Evolutionary conservation across 108 stramenopile genomes (phyloP).

Genomic region (Fragilariopsis cylindrus): DNA sequence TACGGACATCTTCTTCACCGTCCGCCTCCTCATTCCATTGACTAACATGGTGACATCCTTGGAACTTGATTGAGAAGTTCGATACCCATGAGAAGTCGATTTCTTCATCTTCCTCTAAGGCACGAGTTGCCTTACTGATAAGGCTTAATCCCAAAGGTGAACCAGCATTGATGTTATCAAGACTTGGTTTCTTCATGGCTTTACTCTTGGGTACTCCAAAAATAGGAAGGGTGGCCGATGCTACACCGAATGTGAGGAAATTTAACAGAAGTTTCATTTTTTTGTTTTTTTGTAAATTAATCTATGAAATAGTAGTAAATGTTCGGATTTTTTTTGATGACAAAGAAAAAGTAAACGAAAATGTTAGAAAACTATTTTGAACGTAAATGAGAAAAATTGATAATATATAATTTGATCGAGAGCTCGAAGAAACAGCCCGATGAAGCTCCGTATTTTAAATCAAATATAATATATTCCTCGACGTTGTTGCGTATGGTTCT

Average conservation of each 20-base stretch:
- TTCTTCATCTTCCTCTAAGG: slow-evolving; percentile 42
- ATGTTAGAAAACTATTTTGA: no score
- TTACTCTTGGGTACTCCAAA: slow-evolving; percentile 30
- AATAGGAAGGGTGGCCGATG: slow-evolving; percentile 38
- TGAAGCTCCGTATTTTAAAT: no score
- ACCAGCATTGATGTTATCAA: slow-evolving; percentile 46
- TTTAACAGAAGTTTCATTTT: slow-evolving; percentile 40
- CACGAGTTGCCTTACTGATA: slow-evolving; percentile 59
- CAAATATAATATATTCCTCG: no score
- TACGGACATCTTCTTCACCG: slow-evolving; percentile 62
- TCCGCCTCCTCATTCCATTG: slow-evolving; percentile 75
- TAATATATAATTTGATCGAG: no score
- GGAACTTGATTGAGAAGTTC: slow-evolving; percentile 83
- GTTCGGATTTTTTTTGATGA: neutral
- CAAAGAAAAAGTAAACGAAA: no score
- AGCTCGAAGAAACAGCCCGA: no score
- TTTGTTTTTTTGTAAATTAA: neutral
- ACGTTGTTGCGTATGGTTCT: no score
- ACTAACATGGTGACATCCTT: slow-evolving; percentile 81
- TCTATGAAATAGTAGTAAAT: neutral
- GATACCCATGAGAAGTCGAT: slow-evolving; percentile 70
- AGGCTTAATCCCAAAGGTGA: slow-evolving; percentile 52
- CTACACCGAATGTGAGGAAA: slow-evolving; percentile 35
- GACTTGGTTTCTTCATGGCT: neutral
- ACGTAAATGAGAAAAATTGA: no score